Conservation (phyloP, 2,329 filamentous ascomycete species). For the Paramyrothecium sp. region DNA sequence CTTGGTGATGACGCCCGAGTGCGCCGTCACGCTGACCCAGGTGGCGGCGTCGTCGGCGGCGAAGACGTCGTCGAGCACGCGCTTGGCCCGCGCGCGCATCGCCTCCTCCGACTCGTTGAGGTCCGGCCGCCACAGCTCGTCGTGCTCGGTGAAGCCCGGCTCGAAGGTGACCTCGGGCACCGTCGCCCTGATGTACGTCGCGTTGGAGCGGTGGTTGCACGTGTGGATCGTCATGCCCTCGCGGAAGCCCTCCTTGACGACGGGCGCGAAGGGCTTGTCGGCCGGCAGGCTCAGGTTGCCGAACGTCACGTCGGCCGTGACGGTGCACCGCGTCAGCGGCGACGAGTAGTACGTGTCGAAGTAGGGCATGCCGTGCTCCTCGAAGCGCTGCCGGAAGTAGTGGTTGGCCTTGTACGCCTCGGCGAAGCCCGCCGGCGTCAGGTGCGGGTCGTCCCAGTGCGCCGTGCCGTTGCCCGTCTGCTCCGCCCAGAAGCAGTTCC, state of each 20-base stretch:
- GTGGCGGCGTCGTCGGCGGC: slow-evolving; percentile 42
- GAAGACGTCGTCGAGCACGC: slow-evolving; percentile 57
- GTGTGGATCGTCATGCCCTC: slow-evolving; percentile 68
- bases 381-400: slow-evolving; percentile 58
- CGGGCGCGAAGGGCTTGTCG: slow-evolving; percentile 51
- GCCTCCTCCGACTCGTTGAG: slow-evolving; percentile 42
- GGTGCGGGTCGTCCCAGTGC: slow-evolving; percentile 61
- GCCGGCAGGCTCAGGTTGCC: slow-evolving; percentile 48
- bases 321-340: slow-evolving; percentile 61
- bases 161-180: slow-evolving; percentile 59
- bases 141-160: slow-evolving; percentile 56
- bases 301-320: slow-evolving; percentile 64
- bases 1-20: slow-evolving; percentile 55
- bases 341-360: slow-evolving; percentile 66
- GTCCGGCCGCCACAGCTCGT: slow-evolving; percentile 41
- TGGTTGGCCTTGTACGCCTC: slow-evolving; percentile 58
- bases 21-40: slow-evolving; percentile 59
- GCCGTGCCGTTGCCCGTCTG: slow-evolving; percentile 62
- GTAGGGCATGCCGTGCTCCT: slow-evolving; percentile 52
- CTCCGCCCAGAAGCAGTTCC: slow-evolving; percentile 70
- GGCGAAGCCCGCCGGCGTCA: slow-evolving; percentile 54
- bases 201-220: slow-evolving; percentile 61
- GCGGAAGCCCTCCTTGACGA: slow-evolving; percentile 63
- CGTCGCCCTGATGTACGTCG: slow-evolving; percentile 47
- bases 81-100: slow-evolving; percentile 47